phyloP scores from a whole-genome alignment of 805 yeast genomes.

The Candida sphagnicola region DNA sequence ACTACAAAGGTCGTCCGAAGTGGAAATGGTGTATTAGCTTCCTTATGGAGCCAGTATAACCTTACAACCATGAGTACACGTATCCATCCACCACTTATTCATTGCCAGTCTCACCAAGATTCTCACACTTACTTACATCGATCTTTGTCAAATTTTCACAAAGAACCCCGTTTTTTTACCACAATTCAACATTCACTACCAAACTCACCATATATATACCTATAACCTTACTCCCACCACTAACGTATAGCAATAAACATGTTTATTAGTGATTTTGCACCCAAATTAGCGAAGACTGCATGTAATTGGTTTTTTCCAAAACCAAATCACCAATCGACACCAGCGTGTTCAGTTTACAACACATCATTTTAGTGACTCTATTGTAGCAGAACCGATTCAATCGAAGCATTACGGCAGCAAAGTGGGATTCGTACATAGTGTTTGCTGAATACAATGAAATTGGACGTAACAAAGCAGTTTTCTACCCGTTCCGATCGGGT shows the following conservation, averaged over 20 bases:
- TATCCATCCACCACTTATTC: neutral
- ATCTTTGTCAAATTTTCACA: too few species aligned
- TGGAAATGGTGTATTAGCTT: conserved; percentile 23
- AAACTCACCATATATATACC: too few species aligned
- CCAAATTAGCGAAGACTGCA: neutral
- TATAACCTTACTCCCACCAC: too few species aligned
- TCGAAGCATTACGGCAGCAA: neutral
- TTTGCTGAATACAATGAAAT: conserved; percentile 24
- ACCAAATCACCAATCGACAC: conserved; percentile 3
- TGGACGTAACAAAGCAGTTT: conserved; percentile 66
- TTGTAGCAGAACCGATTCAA: neutral
- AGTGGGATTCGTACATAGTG: neutral
- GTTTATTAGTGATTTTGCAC: too few species aligned
- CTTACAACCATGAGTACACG: neutral
- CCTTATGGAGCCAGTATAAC: too few species aligned
- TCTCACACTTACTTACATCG: too few species aligned
- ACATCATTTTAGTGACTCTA: neutral
- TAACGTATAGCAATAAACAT: too few species aligned
- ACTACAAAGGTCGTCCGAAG: conserved; percentile 22
- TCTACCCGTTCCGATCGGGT: conserved; percentile 94
- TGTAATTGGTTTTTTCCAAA: neutral
- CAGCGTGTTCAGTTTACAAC: conserved; percentile 3
- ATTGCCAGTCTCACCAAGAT: too few species aligned
- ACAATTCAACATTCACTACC: neutral
- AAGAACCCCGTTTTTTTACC: neutral